Base-by-base conservation (phyloP, 768 basidiomycete species). In the Brasilioporus rufonigricans region DNA sequence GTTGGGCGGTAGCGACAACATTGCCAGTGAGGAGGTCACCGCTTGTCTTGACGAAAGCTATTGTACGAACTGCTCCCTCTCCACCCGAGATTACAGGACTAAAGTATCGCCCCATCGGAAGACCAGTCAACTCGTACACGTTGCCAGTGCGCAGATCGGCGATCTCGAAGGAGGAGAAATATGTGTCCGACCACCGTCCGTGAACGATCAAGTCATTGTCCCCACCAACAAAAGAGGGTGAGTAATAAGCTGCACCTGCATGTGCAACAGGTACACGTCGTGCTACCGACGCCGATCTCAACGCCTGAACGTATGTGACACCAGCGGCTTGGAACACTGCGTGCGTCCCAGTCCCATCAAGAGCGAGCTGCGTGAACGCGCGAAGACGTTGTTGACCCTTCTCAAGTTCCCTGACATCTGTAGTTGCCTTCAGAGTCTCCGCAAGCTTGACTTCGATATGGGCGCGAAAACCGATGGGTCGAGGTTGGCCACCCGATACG, bases 301-400 rank as follows among this genome's bases (percentile, higher is more conserved):
- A n/a, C 16, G 12, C 44, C 43, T 70, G 68, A 46, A 60, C 41
- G 23, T 70, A 70, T 18, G 65, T 70, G 46, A 64, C 58, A 1
- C 87, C 87, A 9, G 83, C 84, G n/a, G 80, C 87, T 68, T 87
- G 80, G 70, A 89, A 89, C 21, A 83, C 78, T 1, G 78, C 83
- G 29, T 67, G 76, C 4, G 68, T 62, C 29, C 87, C 87, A 1
- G 65, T 63, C n/a, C 77, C 74, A 56, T 89, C 81, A 1, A 81
- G 77, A 3, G 77, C 73, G 13, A 89, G 71, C 35, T 87, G 81
- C 43, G 79, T 81, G 67, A 89, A 85, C 1, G 87, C 80, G 41
- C 76, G 74, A 9, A 89, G 77, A 10, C 84, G 74, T 61, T 86
- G 83, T 0, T 75, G 77, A 21, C 75, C 77, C 18, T 71, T 78